Evolutionary conservation across 768 basidiomycete species (phyloP).

Genomic region (Tubosaeta sp.): DNA sequence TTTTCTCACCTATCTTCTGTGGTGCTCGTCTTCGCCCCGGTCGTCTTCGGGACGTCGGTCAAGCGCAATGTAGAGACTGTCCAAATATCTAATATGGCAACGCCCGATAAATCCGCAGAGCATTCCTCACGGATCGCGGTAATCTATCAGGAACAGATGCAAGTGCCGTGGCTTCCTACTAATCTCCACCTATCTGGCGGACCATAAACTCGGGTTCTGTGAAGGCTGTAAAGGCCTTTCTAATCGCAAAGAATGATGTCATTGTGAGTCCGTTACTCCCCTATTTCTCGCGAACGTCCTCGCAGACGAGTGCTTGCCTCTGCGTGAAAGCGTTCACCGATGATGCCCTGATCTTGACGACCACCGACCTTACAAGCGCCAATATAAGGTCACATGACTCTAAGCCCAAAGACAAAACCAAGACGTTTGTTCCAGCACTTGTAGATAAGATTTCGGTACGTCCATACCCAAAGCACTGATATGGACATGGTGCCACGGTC

Average conservation of each 20-base stretch:
- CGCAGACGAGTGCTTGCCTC: too few relatives aligned
- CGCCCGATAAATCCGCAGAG: neutral
- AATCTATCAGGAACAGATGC: accelerated
- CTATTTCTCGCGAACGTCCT: too few relatives aligned
- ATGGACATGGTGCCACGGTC: too few relatives aligned
- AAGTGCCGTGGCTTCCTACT: neutral
- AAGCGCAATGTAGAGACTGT: neutral
- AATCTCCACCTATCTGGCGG: neutral
- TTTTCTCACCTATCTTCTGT: slow-evolving; percentile 6
- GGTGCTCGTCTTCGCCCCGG: slow-evolving; percentile 7
- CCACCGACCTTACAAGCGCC: too few relatives aligned
- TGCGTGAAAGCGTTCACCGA: too few relatives aligned
- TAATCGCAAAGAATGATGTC: neutral
- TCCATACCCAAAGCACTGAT: neutral
- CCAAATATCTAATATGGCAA: accelerated
- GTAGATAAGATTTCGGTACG: too few relatives aligned
- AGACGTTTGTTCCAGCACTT: too few relatives aligned
- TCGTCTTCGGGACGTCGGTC: slow-evolving; percentile 8
- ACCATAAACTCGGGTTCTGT: accelerated
- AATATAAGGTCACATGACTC: too few relatives aligned
- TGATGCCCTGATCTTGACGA: too few relatives aligned
- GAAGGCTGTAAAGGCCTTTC: accelerated
- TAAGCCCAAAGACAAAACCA: too few relatives aligned
- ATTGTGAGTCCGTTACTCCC: neutral
- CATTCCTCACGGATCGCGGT: neutral